A percentile compares a stretch with the other conserved stretches of the same genome.
phyloP scores from a whole-genome alignment of 192 early-diverging fungal genomes.

The Podila horticola region DNA sequence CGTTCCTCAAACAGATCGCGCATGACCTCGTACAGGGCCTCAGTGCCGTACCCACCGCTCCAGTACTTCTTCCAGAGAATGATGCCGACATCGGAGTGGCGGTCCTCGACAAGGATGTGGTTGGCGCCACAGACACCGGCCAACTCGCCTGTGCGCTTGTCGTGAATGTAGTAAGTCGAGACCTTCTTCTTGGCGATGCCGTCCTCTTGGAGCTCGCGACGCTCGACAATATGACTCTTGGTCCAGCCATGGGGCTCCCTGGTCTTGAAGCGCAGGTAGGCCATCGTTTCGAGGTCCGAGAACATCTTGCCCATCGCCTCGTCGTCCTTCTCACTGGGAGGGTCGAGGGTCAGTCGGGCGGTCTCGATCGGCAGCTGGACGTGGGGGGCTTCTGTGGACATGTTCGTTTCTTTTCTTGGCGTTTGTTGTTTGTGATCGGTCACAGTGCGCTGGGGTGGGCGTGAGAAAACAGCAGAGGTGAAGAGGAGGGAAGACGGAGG shows the following conservation, averaged over 20 bases:
- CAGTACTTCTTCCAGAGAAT: slow-evolving; percentile 46
- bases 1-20: slow-evolving; percentile 41
- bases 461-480: not conserved
- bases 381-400: not conserved
- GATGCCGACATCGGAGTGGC: slow-evolving; percentile 40
- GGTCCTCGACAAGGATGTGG: slow-evolving; percentile 9
- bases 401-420: not conserved
- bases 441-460: not conserved
- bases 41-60: slow-evolving; percentile 44
- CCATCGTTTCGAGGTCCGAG: slow-evolving; percentile 36
- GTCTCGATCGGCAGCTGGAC: slow-evolving; percentile 17
- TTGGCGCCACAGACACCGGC: slow-evolving; percentile 39
- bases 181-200: slow-evolving; percentile 10
- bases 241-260: slow-evolving; percentile 39
- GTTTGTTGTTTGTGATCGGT: not conserved
- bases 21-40: slow-evolving; percentile 44
- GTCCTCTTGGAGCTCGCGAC: slow-evolving; percentile 28
- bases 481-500: not conserved
- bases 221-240: slow-evolving; percentile 11
- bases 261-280: slow-evolving; percentile 30
- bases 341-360: slow-evolving; percentile 28
- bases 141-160: slow-evolving; percentile 26
- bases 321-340: slow-evolving; percentile 25
- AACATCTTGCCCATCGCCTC: slow-evolving; percentile 39
- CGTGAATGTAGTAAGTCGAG: slow-evolving; percentile 37